These are phyloP conservation scores for Leccinum olivaceopallidum DNA, from an alignment of 768 basidiomycete genomes.

Conservation along the genomic window DNA sequence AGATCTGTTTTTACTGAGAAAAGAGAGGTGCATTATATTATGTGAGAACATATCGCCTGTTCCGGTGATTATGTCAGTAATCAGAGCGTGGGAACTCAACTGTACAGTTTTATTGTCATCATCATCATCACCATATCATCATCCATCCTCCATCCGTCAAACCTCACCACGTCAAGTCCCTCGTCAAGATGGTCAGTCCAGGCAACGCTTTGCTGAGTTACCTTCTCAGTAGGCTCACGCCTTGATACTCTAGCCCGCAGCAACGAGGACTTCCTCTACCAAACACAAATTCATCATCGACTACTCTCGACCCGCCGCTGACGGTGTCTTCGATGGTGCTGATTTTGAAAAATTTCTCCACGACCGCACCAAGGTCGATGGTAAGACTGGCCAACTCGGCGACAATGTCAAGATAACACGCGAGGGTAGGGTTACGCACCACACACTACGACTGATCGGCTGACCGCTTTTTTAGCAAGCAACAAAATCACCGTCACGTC, in stretches of 20 bases:
- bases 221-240: constrained; percentile 90
- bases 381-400: constrained; percentile 88
- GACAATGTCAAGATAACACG: constrained; percentile 86
- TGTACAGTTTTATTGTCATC: constrained; percentile 49
- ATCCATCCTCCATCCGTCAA: not conserved
- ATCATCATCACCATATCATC: constrained; percentile 1
- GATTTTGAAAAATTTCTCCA: constrained; percentile 87
- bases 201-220: constrained; percentile 85
- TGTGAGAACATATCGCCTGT: constrained; percentile 15
- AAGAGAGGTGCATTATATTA: too few relatives aligned
- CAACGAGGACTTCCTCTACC: constrained; percentile 50
- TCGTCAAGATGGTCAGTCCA: constrained; percentile 70
- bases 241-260: constrained; percentile 51
- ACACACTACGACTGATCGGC: not conserved
- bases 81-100: constrained; percentile 32
- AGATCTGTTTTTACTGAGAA: constrained; percentile 1
- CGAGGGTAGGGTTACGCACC: constrained; percentile 59
- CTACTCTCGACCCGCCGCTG: constrained; percentile 78
- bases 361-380: constrained; percentile 92
- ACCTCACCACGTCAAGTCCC: not conserved
- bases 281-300: constrained; percentile 85
- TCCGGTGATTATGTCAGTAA: constrained; percentile 14
- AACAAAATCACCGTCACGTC: constrained; percentile 85
- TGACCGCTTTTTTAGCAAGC: constrained; percentile 48
- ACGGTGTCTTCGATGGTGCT: constrained; percentile 60